Conservation (phyloP, 164 flowering plant species). For the Pachysandra terminalis region DNA sequence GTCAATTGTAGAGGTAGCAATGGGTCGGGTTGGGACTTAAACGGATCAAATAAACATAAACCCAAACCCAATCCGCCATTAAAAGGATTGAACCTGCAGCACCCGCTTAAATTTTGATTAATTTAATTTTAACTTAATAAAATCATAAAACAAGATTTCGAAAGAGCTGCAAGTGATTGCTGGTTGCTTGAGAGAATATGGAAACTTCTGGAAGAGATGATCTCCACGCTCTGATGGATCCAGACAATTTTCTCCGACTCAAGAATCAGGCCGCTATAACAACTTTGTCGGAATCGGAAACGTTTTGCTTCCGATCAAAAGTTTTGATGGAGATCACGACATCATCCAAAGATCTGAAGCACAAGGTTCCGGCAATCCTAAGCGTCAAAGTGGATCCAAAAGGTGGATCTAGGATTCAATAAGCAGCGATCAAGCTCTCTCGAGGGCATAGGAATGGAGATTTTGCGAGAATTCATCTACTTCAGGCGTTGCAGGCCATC, state of each 20-base stretch:
- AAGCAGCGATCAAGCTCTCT: conserved; percentile 82
- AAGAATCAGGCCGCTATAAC: conserved; percentile 54
- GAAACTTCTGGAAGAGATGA: conserved; percentile 67
- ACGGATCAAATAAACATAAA: too few relatives aligned
- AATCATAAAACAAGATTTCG: conserved; percentile 30
- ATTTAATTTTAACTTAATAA: too few relatives aligned
- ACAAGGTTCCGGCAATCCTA: too few relatives aligned
- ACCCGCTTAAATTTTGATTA: too few relatives aligned
- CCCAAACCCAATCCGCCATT: too few relatives aligned
- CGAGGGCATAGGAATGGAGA: conserved; percentile 31
- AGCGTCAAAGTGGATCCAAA: conserved; percentile 86
- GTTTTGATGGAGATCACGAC: conserved; percentile 48
- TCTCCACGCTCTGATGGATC: conserved; percentile 69
- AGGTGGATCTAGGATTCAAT: conserved; percentile 90
- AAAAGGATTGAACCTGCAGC: too few relatives aligned
- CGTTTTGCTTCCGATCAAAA: conserved; percentile 74
- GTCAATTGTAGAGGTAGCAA: too few relatives aligned
- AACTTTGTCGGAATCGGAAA: conserved; percentile 37
- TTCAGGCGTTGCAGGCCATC: too few relatives aligned
- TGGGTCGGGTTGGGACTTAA: too few relatives aligned
- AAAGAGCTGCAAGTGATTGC: conserved; percentile 43
- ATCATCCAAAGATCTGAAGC: conserved; percentile 61
- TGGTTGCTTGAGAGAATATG: too few relatives aligned
- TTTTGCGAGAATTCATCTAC: too few relatives aligned
- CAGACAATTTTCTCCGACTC: conserved; percentile 69